A percentile compares a stretch with the other conserved stretches of the same genome.
Conservation (phyloP, 2,329 filamentous ascomycete species). For the Rhynchosporium secalis region DNA sequence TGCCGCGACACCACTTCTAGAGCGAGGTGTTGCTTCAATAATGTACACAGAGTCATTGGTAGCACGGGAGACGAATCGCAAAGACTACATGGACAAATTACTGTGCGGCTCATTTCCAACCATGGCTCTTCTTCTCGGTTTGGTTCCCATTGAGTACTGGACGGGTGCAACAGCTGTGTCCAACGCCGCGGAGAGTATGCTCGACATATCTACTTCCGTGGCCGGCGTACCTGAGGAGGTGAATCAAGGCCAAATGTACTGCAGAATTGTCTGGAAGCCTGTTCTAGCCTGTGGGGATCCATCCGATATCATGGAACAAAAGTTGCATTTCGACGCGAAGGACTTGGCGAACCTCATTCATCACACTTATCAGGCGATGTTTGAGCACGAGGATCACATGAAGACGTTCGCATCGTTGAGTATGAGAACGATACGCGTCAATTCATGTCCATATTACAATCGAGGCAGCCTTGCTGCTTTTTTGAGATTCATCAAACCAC, state of each 20-base stretch:
- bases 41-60: constrained; percentile 21
- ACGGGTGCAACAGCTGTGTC: constrained; percentile 13
- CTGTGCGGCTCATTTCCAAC: constrained; percentile 21
- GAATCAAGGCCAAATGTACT: constrained; percentile 2
- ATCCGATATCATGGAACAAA: not conserved
- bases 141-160: constrained; percentile 20
- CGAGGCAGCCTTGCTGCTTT: constrained; percentile 15
- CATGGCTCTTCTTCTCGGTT: constrained; percentile 18
- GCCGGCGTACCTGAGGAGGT: no score
- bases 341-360: constrained; percentile 4
- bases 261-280: constrained; percentile 16
- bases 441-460: constrained; percentile 3
- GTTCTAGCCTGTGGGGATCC: not conserved
- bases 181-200: constrained; percentile 8
- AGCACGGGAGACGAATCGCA: constrained; percentile 1
- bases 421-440: not conserved
- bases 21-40: constrained; percentile 8
- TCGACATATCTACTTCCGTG: not conserved
- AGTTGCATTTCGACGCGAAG: constrained; percentile 8
- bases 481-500: constrained; percentile 6
- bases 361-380: constrained; percentile 17
- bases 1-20: constrained; percentile 19
- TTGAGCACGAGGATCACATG: constrained; percentile 7
- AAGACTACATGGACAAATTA: constrained; percentile 5
- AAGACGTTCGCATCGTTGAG: constrained; percentile 6